These are phyloP conservation scores for Pichia sp. DNA, from an alignment of 1,139 yeast genomes.

Conservation along the genomic window DNA sequence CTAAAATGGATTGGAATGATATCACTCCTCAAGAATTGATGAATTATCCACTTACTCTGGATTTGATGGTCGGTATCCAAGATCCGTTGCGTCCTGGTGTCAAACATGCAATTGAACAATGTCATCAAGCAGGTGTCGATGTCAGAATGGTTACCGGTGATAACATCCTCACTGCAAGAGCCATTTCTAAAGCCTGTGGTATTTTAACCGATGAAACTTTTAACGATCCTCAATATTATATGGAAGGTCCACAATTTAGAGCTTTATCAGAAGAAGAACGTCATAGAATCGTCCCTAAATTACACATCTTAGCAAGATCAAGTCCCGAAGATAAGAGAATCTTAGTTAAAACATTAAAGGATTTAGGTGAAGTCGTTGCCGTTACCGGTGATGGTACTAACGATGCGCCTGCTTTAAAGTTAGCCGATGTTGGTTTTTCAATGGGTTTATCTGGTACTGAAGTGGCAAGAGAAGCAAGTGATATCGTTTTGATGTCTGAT, in stretches of 20 bases:
- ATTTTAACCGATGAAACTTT: conserved; percentile 57
- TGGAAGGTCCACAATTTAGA: conserved; percentile 94
- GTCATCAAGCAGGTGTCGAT: conserved; percentile 87
- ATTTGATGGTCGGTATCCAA: conserved; percentile 85
- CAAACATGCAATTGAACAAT: conserved; percentile 79
- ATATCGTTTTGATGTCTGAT: conserved; percentile 91
- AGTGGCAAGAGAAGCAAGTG: conserved; percentile 95
- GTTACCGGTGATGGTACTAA: conserved; percentile 99
- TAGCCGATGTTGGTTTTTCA: conserved; percentile 92
- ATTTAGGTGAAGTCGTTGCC: conserved; percentile 90
- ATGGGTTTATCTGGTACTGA: conserved; percentile 96
- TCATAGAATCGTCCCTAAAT: conserved; percentile 57
- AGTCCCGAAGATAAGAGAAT: conserved; percentile 94
- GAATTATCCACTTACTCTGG: conserved; percentile 44
- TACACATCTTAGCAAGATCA: conserved; percentile 88
- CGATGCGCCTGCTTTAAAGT: conserved; percentile 91
- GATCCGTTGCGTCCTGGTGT: conserved; percentile 95
- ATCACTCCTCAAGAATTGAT: conserved; percentile 12
- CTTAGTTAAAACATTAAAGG: conserved; percentile 78
- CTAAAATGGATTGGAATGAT: conserved; percentile 41
- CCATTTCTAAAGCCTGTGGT: conserved; percentile 85
- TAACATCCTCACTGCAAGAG: conserved; percentile 83
- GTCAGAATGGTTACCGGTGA: conserved; percentile 99
- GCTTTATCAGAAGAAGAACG: conserved; percentile 61
- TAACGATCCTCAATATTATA: conserved; percentile 57